phyloP scores from a whole-genome alignment of 306 rosid genomes.

The Quercus wislizeni region DNA sequence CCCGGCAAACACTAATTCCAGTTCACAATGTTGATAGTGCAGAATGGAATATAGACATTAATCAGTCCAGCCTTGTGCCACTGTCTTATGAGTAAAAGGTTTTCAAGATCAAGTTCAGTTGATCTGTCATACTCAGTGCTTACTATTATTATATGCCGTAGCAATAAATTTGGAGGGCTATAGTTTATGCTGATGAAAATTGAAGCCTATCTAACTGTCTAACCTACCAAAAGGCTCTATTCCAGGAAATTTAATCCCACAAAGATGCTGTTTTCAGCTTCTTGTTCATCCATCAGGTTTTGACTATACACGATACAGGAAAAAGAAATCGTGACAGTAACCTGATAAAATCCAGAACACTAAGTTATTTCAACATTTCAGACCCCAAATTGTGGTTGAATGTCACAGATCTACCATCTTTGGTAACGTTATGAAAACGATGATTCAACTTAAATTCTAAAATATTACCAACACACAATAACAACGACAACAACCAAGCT shows the following conservation, averaged over 20 bases:
- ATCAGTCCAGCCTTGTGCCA: constrained; percentile 37
- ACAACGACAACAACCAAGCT: too few relatives aligned
- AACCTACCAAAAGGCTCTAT: background rate
- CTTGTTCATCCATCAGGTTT: background rate
- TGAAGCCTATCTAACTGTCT: background rate
- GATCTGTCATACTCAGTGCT: constrained; percentile 8
- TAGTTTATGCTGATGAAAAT: constrained; percentile 8
- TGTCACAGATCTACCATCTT: background rate
- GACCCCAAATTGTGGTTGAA: background rate
- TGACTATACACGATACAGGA: background rate
- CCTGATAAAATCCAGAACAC: too few relatives aligned
- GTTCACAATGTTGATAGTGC: constrained; percentile 21
- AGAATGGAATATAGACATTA: constrained; percentile 37
- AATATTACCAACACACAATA: too few relatives aligned
- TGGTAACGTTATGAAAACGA: background rate
- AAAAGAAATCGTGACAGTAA: background rate
- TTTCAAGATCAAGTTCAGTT: constrained; percentile 38
- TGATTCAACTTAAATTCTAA: background rate
- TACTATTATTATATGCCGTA: background rate
- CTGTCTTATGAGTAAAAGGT: constrained; percentile 37
- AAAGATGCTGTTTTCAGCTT: background rate
- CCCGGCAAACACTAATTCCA: constrained; percentile 32
- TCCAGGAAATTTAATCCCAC: background rate
- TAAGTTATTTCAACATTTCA: too few relatives aligned
- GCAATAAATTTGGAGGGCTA: constrained; percentile 15